These are phyloP conservation scores for Mortierella alpina DNA, from an alignment of 192 early-diverging fungal species.

Conservation along the genomic window DNA sequence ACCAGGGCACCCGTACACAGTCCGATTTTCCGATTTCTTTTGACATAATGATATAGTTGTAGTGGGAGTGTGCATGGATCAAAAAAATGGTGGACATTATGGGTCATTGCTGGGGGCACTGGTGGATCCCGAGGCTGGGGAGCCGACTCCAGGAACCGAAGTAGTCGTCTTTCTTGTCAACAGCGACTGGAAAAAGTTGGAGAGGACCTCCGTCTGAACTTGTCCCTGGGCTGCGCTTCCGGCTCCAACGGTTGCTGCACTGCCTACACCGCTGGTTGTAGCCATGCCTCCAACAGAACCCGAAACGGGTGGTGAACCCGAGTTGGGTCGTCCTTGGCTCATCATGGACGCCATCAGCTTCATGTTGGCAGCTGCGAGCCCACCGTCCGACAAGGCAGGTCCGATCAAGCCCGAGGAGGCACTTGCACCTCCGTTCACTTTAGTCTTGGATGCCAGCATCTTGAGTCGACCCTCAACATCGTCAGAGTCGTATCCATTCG, in stretches of 20 bases:
- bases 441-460: conserved; percentile 27
- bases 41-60: too few relatives aligned
- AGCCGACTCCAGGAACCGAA: neutral
- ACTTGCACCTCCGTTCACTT: conserved; percentile 24
- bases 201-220: conserved; percentile 81
- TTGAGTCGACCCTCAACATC: conserved; percentile 36
- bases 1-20: too few relatives aligned
- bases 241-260: conserved; percentile 31
- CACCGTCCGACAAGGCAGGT: conserved; percentile 26
- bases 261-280: conserved; percentile 16
- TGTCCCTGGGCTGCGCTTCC: conserved; percentile 36
- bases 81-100: conserved; percentile 8
- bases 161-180: conserved; percentile 68
- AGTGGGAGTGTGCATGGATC: too few relatives aligned
- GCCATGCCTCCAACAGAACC: conserved; percentile 19
- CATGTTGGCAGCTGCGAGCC: conserved; percentile 8
- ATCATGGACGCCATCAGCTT: conserved; percentile 17
- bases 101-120: conserved; percentile 4
- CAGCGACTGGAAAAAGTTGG: conserved; percentile 92
- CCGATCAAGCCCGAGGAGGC: conserved; percentile 24
- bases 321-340: conserved; percentile 11
- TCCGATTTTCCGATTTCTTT: too few relatives aligned
- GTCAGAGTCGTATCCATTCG: conserved; percentile 28
- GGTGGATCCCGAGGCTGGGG: neutral
- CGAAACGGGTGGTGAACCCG: conserved; percentile 1